Conservation (phyloP, 257 asterid genomes). For the Solanum phureja region DNA sequence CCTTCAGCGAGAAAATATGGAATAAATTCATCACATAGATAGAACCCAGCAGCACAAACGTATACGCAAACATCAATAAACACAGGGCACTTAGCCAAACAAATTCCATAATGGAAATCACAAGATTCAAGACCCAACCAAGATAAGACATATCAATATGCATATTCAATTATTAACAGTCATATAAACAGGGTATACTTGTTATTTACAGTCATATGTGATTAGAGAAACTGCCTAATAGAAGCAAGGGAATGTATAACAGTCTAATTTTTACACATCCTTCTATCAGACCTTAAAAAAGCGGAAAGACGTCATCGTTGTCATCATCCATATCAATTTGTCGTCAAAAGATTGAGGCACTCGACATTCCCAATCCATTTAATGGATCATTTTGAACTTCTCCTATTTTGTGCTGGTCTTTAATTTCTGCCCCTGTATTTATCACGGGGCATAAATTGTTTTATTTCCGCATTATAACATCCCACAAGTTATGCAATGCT, state of each 20-base stretch:
- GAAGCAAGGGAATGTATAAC: conserved; percentile 29
- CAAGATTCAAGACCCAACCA: neutral
- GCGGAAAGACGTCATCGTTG: conserved; percentile 32
- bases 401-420: neutral
- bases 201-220: neutral
- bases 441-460: neutral
- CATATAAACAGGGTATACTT: neutral
- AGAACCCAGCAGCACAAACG: neutral
- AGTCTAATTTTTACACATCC: neutral
- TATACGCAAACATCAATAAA: neutral
- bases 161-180: neutral
- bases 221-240: neutral
- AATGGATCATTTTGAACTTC: neutral
- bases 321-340: conserved; percentile 45
- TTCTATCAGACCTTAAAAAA: conserved; percentile 25
- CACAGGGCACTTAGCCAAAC: neutral
- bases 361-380: neutral
- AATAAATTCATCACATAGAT: neutral
- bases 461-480: neutral
- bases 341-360: neutral
- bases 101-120: neutral
- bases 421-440: neutral
- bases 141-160: neutral
- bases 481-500: neutral
- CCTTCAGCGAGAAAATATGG: neutral